phyloP scores from a whole-genome alignment of 768 basidiomycete genomes.

The Solioccasus polychromus region DNA sequence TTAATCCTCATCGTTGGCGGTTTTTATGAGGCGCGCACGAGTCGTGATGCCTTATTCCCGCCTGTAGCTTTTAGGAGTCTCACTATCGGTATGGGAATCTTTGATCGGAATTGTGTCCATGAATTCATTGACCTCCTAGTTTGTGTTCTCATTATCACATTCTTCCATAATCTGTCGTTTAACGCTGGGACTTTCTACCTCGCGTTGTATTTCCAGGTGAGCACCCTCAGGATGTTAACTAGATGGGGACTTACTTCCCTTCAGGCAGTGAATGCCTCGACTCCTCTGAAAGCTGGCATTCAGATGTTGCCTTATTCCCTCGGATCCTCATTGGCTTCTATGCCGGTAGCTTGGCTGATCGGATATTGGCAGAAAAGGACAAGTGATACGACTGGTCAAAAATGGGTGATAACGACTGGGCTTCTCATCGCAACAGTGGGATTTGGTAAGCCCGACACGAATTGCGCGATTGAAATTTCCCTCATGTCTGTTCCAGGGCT shows the following conservation, averaged over 20 bases:
- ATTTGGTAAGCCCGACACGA: slow-evolving; percentile 52
- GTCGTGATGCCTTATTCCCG: slow-evolving; percentile 72
- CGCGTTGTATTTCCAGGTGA: slow-evolving; percentile 78
- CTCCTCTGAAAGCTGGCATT: slow-evolving; percentile 71
- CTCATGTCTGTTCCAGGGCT: slow-evolving; percentile 48
- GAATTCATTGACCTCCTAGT: slow-evolving; percentile 38
- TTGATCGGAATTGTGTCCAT: slow-evolving; percentile 7
- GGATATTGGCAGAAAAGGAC: slow-evolving; percentile 59
- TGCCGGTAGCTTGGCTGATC: slow-evolving; percentile 85
- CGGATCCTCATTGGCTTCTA: slow-evolving; percentile 79
- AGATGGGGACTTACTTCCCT: neutral
- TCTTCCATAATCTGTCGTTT: slow-evolving; percentile 82
- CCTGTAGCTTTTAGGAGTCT: slow-evolving; percentile 55
- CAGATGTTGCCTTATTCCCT: slow-evolving; percentile 81
- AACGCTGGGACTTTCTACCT: slow-evolving; percentile 86
- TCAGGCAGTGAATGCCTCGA: slow-evolving; percentile 67
- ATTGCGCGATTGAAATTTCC: neutral
- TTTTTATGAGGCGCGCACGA: slow-evolving; percentile 65
- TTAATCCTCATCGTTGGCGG: slow-evolving; percentile 55
- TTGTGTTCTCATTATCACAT: slow-evolving; percentile 62
- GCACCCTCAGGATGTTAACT: slow-evolving; percentile 11
- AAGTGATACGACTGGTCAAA: slow-evolving; percentile 60
- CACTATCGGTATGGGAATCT: slow-evolving; percentile 50
- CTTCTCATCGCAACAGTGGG: slow-evolving; percentile 65
- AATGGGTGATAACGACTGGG: slow-evolving; percentile 59